A percentile compares a stretch with the other conserved stretches of the same genome.
These are phyloP conservation scores for Tricholoma matsutake DNA, from an alignment of 768 basidiomycete genomes.

Conservation along the genomic window DNA sequence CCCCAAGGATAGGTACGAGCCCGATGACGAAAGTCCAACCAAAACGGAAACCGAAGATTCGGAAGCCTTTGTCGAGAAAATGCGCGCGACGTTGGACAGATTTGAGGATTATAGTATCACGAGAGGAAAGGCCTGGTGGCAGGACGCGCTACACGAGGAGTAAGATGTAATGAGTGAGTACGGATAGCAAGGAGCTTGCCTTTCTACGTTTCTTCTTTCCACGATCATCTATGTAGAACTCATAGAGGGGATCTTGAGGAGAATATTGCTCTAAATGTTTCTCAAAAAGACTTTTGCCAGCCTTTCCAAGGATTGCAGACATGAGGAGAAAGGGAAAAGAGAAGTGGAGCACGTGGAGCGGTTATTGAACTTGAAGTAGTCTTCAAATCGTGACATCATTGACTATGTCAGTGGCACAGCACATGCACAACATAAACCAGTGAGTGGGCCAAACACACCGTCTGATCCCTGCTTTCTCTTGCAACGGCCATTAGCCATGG, in stretches of 20 bases:
- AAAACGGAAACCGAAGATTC: slow-evolving; percentile 73
- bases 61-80: slow-evolving; percentile 86
- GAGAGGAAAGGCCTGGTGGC: slow-evolving; percentile 72
- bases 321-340: slow-evolving; percentile 16
- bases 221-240: slow-evolving; percentile 49
- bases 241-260: slow-evolving; percentile 76
- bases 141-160: slow-evolving; percentile 47
- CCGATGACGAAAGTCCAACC: slow-evolving; percentile 87
- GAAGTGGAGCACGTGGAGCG: neutral
- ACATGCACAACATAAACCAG: too few species aligned
- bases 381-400: neutral
- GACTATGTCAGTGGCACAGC: too few species aligned
- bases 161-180: neutral
- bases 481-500: too few species aligned
- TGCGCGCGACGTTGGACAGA: slow-evolving; percentile 77
- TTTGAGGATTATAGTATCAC: slow-evolving; percentile 72
- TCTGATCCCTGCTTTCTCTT: too few species aligned
- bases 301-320: slow-evolving; percentile 36
- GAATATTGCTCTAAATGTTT: slow-evolving; percentile 63
- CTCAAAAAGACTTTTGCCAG: slow-evolving; percentile 59
- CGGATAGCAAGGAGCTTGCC: slow-evolving; percentile 34
- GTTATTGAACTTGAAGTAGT: too few species aligned
- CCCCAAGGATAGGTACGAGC: slow-evolving; percentile 68
- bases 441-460: too few species aligned
- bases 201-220: slow-evolving; percentile 57